Percentiles rank a stretch among this genome's conserved stretches.
Evolutionary conservation across 2,329 filamentous ascomycete genomes (phyloP).

Genomic region (Sporothrix brasiliensis): DNA sequence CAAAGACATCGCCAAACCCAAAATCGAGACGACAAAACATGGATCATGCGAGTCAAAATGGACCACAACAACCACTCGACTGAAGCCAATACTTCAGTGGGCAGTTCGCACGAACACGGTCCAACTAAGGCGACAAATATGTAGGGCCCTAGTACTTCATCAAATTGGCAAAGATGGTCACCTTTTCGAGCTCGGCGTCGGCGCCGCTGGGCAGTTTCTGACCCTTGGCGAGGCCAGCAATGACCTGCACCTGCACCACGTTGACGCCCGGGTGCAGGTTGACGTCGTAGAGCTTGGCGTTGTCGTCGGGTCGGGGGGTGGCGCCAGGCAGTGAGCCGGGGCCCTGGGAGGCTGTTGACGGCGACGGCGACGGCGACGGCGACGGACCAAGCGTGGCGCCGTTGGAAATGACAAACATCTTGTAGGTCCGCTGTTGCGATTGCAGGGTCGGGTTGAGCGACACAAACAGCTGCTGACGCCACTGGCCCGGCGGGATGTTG

Average conservation of each 20-base stretch:
- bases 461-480: conserved; percentile 71
- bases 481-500: conserved; percentile 67
- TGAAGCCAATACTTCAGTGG: not conserved
- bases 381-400: conserved; percentile 60
- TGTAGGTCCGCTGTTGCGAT: conserved; percentile 67
- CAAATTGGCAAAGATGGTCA: conserved; percentile 75
- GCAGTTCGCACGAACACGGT: not conserved
- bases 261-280: conserved; percentile 73
- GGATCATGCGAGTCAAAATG: no score
- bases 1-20: not conserved
- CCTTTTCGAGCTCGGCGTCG: conserved; percentile 75
- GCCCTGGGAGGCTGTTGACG: conserved; percentile 55
- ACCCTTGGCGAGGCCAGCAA: conserved; percentile 67
- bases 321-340: conserved; percentile 46
- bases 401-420: conserved; percentile 74
- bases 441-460: conserved; percentile 65
- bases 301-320: conserved; percentile 44
- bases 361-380: conserved; percentile 53
- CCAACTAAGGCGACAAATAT: not conserved
- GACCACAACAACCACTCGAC: no score
- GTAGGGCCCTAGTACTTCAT: conserved; percentile 50
- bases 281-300: conserved; percentile 73
- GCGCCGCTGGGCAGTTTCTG: conserved; percentile 60
- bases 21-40: not conserved
- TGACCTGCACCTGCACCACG: conserved; percentile 74